These are phyloP conservation scores for Pascua guehoae DNA, from an alignment of 1,284 basidiomycete genomes.

Conservation along the genomic window DNA sequence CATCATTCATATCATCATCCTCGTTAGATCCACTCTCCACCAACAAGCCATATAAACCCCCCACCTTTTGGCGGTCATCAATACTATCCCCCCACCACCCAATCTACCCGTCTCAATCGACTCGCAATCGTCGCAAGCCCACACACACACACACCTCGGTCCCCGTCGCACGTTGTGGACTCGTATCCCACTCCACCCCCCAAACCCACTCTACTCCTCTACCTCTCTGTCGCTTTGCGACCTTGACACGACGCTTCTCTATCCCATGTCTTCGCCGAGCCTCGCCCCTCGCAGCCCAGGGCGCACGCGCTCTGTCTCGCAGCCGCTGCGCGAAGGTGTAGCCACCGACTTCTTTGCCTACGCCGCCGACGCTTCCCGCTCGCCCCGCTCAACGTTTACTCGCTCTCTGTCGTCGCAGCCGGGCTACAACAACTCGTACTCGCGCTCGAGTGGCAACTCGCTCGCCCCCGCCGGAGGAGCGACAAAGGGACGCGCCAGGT, in stretches of 20 bases:
- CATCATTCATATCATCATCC: no score
- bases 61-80: no score
- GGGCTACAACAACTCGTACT: conserved; percentile 1
- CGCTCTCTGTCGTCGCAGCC: conserved; percentile 11
- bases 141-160: no score
- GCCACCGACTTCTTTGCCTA: conserved; percentile 25
- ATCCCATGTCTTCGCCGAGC: conserved; percentile 30
- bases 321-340: conserved; percentile 42
- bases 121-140: no score
- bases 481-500: conserved; percentile 15
- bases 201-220: not conserved
- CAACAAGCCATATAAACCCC: no score
- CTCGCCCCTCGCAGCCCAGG: conserved; percentile 30
- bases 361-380: conserved; percentile 2
- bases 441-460: conserved; percentile 3
- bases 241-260: not conserved
- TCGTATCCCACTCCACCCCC: not conserved
- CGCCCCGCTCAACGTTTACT: conserved; percentile 9
- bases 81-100: no score
- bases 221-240: not conserved
- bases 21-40: no score
- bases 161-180: not conserved
- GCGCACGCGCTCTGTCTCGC: conserved; percentile 42
- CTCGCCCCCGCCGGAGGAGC: not conserved
- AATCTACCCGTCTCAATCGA: no score